Base-by-base conservation (phyloP, 2,329 filamentous ascomycete species). In the Paraphoma chrysanthemicola region DNA sequence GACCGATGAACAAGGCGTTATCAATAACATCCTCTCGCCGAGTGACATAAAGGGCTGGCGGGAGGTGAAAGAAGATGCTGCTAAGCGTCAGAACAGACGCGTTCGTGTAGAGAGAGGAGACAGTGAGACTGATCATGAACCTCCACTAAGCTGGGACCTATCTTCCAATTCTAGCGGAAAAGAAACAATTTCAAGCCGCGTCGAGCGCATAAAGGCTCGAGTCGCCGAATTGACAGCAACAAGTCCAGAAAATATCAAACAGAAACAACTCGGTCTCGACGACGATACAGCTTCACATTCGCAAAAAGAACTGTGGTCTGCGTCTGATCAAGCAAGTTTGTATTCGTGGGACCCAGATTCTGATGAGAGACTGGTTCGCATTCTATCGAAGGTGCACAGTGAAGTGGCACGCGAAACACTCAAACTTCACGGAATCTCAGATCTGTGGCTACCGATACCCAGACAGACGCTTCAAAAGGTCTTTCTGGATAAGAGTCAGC, bases 371-470 rank as follows among this genome's bases (percentile, higher is more conserved):
- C 41, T 51, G 1, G n/a, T n/a, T 4, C 42, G 14, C 28, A 48
- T 44, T n/a, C 31, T 54, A 4, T 17, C 36, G 12, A 11, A 23
- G 5, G 4, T 48, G 5, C 30, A 43, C 9, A 44, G 33, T 28
- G 48, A 49, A 1, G 39, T 45, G 31, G 45, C 44, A 6, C n/a
- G 16, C 6, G 11, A 41, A 2, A 14, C 16, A 2, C 53, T 60
- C 31, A 38, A 48, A 3, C 18, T 9, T 11, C 48, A 56, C 44
- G 48, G 47, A 1, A 43, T 62, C 9, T 57, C 49, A 8, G 56
- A 59, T 44, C 14, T 59, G 6, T 63, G 62, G 57, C 44, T 63
- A 9, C 59, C 57, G 1, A 41, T 63, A 12, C 42, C 54, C 4
- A 60, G 54, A 46, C 62, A 60, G 23, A 57, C 51, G 5, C 33